Percentiles rank a stretch among this genome's conserved stretches.
Evolutionary conservation across 306 rosid species (phyloP).

Genomic region (Lathyrus oleraceus): DNA sequence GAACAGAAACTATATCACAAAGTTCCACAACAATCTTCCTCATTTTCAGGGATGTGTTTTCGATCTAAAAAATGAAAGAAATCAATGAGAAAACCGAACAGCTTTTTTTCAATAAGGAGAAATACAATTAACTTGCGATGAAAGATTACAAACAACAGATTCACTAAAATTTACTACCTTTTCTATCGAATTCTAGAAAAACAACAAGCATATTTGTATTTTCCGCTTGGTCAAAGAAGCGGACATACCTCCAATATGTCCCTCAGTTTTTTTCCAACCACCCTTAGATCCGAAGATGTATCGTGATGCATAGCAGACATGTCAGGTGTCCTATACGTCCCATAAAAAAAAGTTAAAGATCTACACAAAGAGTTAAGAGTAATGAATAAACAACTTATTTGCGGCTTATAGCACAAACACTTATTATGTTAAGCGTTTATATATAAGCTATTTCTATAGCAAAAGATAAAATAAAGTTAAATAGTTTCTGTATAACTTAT

Average conservation of each 20-base stretch:
- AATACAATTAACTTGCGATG: slow-evolving; percentile 2
- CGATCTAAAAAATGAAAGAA: slow-evolving; percentile 50
- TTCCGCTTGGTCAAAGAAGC: neutral
- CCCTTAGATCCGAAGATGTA: slow-evolving; percentile 74
- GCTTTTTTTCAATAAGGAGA: neutral
- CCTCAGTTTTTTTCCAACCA: slow-evolving; percentile 70
- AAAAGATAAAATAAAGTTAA: too few species aligned
- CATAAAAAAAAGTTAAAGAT: slow-evolving; percentile 27
- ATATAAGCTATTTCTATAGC: too few species aligned
- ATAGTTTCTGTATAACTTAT: too few species aligned
- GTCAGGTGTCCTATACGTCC: slow-evolving; percentile 75
- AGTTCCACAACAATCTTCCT: slow-evolving; percentile 63
- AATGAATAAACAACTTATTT: neutral
- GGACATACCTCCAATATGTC: slow-evolving; percentile 70
- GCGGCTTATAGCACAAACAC: too few species aligned
- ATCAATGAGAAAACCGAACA: neutral
- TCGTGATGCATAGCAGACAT: slow-evolving; percentile 95
- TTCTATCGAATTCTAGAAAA: slow-evolving; percentile 8
- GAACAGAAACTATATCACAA: slow-evolving; percentile 77
- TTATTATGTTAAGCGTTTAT: too few species aligned
- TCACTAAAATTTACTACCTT: slow-evolving; percentile 10
- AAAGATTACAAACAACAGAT: slow-evolving; percentile 7
- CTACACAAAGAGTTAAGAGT: neutral
- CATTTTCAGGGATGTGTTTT: slow-evolving; percentile 67
- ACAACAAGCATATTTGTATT: slow-evolving; percentile 4